phyloP scores from a whole-genome alignment of 148 eudicot genomes.

The Fagopyrum esculentum region DNA sequence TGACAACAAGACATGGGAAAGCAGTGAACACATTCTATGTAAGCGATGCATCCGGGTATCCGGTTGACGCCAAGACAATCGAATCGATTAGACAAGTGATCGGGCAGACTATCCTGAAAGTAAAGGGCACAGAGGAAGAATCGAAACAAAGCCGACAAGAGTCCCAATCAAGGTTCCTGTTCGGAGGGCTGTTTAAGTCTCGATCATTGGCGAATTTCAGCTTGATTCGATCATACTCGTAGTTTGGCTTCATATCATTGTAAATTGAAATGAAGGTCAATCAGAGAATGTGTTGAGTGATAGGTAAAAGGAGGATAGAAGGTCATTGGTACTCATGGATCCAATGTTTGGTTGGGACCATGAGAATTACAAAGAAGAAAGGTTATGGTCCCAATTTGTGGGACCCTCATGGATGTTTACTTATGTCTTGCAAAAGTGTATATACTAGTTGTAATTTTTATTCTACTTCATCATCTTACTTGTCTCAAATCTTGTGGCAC shows the following conservation, averaged over 20 bases:
- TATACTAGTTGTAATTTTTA: neutral
- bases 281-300: neutral
- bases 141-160: conserved; percentile 50
- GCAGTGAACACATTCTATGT: conserved; percentile 85
- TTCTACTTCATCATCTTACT: neutral
- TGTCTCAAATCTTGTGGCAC: neutral
- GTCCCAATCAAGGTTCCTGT: conserved; percentile 69
- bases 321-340: conserved; percentile 9
- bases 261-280: neutral
- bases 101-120: conserved; percentile 80
- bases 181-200: conserved; percentile 77
- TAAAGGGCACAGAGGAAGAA: conserved; percentile 43
- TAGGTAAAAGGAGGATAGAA: neutral
- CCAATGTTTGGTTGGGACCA: conserved; percentile 11
- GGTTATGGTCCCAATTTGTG: neutral
- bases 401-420: conserved; percentile 3
- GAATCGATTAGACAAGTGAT: conserved; percentile 73
- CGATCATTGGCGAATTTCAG: conserved; percentile 79
- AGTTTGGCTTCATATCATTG: neutral
- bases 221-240: conserved; percentile 72
- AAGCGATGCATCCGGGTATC: conserved; percentile 73
- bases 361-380: conserved; percentile 10
- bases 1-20: conserved; percentile 66
- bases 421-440: neutral
- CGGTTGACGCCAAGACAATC: conserved; percentile 74